Conservation (phyloP, 257 asterid genomes). For the Datura wrightii region DNA sequence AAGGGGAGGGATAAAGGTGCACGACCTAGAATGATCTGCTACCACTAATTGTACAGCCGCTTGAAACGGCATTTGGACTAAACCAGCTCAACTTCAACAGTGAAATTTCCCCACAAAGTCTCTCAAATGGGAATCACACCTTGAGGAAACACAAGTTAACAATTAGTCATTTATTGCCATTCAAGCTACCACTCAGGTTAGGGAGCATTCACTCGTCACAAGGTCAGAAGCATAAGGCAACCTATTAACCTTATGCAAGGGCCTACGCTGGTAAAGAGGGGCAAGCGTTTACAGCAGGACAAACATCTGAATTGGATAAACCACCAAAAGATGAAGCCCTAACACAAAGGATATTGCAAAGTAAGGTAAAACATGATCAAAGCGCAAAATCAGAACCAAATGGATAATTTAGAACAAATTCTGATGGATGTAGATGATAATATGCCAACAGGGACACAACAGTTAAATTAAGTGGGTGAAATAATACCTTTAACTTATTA, state of each 20-base stretch:
- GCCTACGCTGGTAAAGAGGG: not conserved
- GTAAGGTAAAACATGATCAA: not conserved
- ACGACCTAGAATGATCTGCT: constrained; percentile 21
- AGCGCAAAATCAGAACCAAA: not conserved
- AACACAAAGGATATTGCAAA: not conserved
- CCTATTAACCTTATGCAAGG: not conserved
- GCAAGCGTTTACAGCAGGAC: not conserved
- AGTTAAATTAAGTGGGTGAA: not conserved
- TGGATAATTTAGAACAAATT: not conserved
- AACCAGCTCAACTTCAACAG: not conserved
- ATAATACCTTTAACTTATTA: constrained; percentile 73
- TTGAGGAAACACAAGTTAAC: not conserved
- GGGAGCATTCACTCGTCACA: not conserved
- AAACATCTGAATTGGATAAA: not conserved
- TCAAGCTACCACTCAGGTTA: not conserved
- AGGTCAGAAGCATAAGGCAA: not conserved
- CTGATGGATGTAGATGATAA: constrained; percentile 15
- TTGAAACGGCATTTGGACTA: not conserved
- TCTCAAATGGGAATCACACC: constrained; percentile 14
- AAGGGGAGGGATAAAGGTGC: not conserved
- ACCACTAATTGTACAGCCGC: not conserved
- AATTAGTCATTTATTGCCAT: not conserved
- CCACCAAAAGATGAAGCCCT: not conserved
- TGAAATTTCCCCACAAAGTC: not conserved
- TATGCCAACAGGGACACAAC: constrained; percentile 12